These are phyloP conservation scores for Nemania diffusa DNA, from an alignment of 2,329 filamentous ascomycete species.

Conservation along the genomic window DNA sequence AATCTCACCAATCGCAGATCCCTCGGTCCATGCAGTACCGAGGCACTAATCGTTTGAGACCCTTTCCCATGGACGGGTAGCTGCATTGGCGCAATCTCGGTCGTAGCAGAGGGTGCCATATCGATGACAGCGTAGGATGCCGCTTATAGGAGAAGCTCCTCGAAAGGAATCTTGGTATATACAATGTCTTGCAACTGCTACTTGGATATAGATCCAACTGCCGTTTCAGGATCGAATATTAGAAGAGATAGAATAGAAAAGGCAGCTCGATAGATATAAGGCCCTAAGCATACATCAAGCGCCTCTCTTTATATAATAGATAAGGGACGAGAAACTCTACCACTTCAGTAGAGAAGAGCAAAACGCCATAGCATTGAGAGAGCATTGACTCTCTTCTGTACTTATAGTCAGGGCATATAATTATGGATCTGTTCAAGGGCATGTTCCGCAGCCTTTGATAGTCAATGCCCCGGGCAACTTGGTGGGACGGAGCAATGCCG, in stretches of 20 bases:
- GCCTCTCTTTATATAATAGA: not conserved
- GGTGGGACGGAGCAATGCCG: conserved; percentile 36
- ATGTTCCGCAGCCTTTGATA: conserved; percentile 14
- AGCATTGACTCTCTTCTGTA: conserved; percentile 32
- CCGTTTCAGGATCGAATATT: not conserved
- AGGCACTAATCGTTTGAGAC: conserved; percentile 59
- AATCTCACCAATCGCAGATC: conserved; percentile 67
- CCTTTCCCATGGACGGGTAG: conserved; percentile 56
- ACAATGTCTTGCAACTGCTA: not conserved
- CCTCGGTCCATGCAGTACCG: conserved; percentile 66
- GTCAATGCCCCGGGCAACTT: conserved; percentile 29
- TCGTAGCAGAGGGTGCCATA: conserved; percentile 64
- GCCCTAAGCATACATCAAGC: not conserved
- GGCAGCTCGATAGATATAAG: not conserved
- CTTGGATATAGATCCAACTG: too few species aligned
- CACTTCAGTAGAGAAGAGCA: conserved; percentile 14
- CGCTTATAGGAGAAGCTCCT: conserved; percentile 24
- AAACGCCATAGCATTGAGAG: conserved; percentile 24
- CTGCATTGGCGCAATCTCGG: conserved; percentile 57
- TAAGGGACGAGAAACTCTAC: conserved; percentile 21
- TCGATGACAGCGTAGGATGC: conserved; percentile 50
- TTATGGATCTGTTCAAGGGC: conserved; percentile 8
- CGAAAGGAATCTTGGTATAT: not conserved
- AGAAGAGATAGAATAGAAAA: not conserved
- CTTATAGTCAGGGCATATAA: not conserved